phyloP scores from a whole-genome alignment of 306 rosid species.

The Lithocarpus polystachyus region DNA sequence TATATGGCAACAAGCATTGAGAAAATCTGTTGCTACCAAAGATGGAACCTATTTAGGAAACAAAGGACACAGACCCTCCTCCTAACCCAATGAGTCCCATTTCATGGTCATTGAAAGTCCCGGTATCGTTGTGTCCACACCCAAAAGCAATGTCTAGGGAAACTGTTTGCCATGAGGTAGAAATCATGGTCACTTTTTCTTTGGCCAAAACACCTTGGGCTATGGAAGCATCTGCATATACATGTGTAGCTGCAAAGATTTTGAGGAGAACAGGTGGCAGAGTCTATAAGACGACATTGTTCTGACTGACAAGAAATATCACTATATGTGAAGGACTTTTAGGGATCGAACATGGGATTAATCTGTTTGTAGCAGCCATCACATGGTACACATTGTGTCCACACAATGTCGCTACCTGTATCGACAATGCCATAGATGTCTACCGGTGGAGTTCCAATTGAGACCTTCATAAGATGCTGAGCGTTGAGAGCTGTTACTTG shows the following conservation, averaged over 20 bases:
- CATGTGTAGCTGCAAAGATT: constrained; percentile 34
- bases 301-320: constrained; percentile 41
- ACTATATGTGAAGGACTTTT: constrained; percentile 35
- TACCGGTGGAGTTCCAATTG: constrained; percentile 56
- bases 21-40: constrained; percentile 50
- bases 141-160: constrained; percentile 43
- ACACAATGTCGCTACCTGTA: constrained; percentile 59
- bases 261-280: constrained; percentile 33
- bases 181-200: constrained; percentile 33
- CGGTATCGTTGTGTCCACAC: constrained; percentile 51
- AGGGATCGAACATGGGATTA: constrained; percentile 40
- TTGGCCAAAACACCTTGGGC: constrained; percentile 42
- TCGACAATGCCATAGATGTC: constrained; percentile 50
- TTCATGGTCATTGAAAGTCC: constrained; percentile 48
- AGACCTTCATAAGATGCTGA: constrained; percentile 46
- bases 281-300: constrained; percentile 26
- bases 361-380: constrained; percentile 40
- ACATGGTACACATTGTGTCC: constrained; percentile 24
- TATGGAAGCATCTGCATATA: constrained; percentile 36
- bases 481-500: constrained; percentile 36
- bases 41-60: constrained; percentile 42
- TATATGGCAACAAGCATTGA: constrained; percentile 54
- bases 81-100: constrained; percentile 62
- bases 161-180: constrained; percentile 23
- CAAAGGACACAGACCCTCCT: constrained; percentile 53